Base-by-base conservation (phyloP, 164 flowering plant genomes). In the Tetrastigma voinierianum region DNA sequence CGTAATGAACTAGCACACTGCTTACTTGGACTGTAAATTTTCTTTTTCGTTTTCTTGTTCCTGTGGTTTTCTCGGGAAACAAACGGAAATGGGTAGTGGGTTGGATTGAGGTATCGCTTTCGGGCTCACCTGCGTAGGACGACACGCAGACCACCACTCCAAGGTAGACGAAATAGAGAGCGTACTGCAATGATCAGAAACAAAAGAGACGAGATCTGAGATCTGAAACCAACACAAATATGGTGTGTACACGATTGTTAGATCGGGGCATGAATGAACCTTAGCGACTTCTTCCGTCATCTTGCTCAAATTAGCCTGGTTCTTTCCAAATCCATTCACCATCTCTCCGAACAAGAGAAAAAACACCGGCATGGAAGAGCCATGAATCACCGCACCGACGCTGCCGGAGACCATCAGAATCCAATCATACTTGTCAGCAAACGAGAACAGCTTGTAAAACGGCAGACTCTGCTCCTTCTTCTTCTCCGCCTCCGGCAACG, bases 311-410 rank as follows among this genome's bases (percentile, higher is more conserved):
- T 96, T 86, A 44, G 72, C 51, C 60, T 90, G 99, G 78, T 93
- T 93, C 66, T 89, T 84, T 12, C 97, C 98, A 45, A 96, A 93
- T 16, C 98, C 98, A 72, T 96, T 96, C 24, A 96, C 93, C 93
- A 96, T 81, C 59, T 93, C 75, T 51, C 99, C 99, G 60, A 96
- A 96, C 5, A 96, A 68, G 14, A 96, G 81, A 75, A 96, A 96
- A 82, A 96, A 96, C 32, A 90, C 85, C 7, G 98, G 99, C 97
- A 96, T 88, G 48, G 99, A 87, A 14, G 99, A 86, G 65, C 99
- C 99, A 76, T 96, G 98, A 17, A 96, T 61, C 5, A 91, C 60
- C 20, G 99, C 99, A 10, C 99, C 99, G 0, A 95, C 3, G 74
- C 87, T 88, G 6, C 99, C 99, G 11, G 69, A n/a, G 20, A 53